Evolutionary conservation across 495 filamentous ascomycete genomes (phyloP).

Genomic region (Penicillium goetzii): DNA sequence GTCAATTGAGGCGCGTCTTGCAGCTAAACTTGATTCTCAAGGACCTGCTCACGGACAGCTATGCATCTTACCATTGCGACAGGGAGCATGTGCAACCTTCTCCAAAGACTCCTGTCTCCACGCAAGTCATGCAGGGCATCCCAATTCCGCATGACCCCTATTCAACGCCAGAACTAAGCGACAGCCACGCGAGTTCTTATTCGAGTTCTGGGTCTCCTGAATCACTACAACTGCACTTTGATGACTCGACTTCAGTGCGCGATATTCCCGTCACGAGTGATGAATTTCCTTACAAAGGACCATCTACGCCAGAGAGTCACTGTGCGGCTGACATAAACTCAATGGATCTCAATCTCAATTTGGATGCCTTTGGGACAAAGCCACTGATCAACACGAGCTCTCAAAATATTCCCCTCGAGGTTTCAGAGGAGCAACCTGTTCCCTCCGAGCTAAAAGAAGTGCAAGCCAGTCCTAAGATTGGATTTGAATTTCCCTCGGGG

Average conservation of each 20-base stretch:
- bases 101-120: not conserved
- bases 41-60: not conserved
- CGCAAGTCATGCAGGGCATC: not conserved
- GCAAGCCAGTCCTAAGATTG: not conserved
- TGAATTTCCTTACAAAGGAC: not conserved
- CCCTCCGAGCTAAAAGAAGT: not conserved
- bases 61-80: not conserved
- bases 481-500: not conserved
- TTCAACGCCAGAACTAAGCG: not conserved
- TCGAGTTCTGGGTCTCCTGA: constrained; percentile 2
- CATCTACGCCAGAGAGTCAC: not conserved
- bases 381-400: not conserved
- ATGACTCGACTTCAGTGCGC: not conserved
- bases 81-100: not conserved
- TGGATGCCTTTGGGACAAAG: not conserved
- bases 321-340: not conserved
- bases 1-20: constrained; percentile 1
- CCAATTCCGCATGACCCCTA: not conserved
- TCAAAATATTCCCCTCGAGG: not conserved
- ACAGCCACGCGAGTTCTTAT: not conserved
- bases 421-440: not conserved
- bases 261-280: not conserved
- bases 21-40: constrained; percentile 9
- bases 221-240: not conserved
- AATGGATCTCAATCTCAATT: not conserved